A percentile compares a stretch with the other conserved stretches of the same genome.
Evolutionary conservation across 805 yeast species (phyloP).

Genomic region (Soucietia sequanensis): DNA sequence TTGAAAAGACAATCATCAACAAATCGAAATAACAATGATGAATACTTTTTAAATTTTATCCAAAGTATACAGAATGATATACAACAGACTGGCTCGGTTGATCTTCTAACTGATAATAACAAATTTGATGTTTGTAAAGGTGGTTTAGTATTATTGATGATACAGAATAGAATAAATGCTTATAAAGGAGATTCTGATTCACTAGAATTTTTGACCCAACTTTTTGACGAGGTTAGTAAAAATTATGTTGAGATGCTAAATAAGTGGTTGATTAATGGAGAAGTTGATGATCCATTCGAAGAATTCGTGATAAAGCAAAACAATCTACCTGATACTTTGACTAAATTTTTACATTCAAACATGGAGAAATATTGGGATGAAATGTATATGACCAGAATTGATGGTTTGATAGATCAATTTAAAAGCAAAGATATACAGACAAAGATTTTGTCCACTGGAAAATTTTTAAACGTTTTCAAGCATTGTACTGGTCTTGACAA

Average conservation of each 20-base stretch:
- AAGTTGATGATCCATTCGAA: slow-evolving; percentile 70
- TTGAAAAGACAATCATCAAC: slow-evolving; percentile 26
- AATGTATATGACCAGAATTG: slow-evolving; percentile 69
- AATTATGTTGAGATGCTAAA: slow-evolving; percentile 69
- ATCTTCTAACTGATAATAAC: slow-evolving; percentile 49
- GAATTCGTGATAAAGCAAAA: slow-evolving; percentile 74
- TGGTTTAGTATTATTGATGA: slow-evolving; percentile 63
- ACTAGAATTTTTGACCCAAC: slow-evolving; percentile 45
- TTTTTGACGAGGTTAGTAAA: slow-evolving; percentile 59
- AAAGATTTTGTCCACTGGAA: slow-evolving; percentile 79
- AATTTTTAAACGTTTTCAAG: slow-evolving; percentile 69
- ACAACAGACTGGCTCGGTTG: slow-evolving; percentile 45
- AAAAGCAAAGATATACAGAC: slow-evolving; percentile 50
- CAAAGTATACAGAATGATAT: slow-evolving; percentile 41
- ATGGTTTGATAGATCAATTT: slow-evolving; percentile 72
- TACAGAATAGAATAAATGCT: slow-evolving; percentile 55
- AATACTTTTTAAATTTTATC: slow-evolving; percentile 29
- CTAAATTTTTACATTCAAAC: slow-evolving; percentile 29
- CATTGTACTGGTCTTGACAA: slow-evolving; percentile 54
- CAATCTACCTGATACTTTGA: slow-evolving; percentile 22
- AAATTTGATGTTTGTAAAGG: slow-evolving; percentile 67
- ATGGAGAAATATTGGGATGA: slow-evolving; percentile 72
- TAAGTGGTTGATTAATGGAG: slow-evolving; percentile 77
- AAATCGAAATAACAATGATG: slow-evolving; percentile 9
- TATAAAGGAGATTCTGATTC: slow-evolving; percentile 67